Conservation (phyloP, 495 filamentous ascomycete genomes). For the Tricharina praecox region DNA sequence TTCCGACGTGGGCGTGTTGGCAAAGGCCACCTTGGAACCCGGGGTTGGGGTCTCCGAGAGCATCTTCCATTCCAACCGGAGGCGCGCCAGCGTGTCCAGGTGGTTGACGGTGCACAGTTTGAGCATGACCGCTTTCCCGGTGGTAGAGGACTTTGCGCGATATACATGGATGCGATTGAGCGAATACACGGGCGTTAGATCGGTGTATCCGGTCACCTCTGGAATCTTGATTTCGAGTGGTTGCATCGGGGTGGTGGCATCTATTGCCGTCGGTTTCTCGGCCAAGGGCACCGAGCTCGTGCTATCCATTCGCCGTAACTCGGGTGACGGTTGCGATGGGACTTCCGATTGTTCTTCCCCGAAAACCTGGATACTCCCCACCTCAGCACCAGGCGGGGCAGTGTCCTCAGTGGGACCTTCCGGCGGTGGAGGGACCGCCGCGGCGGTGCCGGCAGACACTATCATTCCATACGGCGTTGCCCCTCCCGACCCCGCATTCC, state of each 20-base stretch:
- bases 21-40: slow-evolving; percentile 3
- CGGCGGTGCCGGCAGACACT: not conserved
- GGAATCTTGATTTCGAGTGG: slow-evolving; percentile 12
- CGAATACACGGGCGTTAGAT: slow-evolving; percentile 20
- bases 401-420: not conserved
- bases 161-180: slow-evolving; percentile 27
- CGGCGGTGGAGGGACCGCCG: not conserved
- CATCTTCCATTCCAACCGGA: slow-evolving; percentile 26
- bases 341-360: too few species aligned
- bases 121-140: slow-evolving; percentile 22
- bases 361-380: slow-evolving; percentile 15
- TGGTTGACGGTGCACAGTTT: slow-evolving; percentile 26
- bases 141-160: slow-evolving; percentile 17
- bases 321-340: too few species aligned
- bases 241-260: slow-evolving; percentile 6
- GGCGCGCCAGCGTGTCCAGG: slow-evolving; percentile 25
- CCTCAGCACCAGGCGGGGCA: slow-evolving; percentile 8
- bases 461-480: slow-evolving; percentile 10
- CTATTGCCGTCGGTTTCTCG: not conserved
- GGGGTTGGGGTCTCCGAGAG: slow-evolving; percentile 15
- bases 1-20: not conserved
- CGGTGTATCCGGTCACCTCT: slow-evolving; percentile 18
- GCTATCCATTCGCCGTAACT: too few species aligned
- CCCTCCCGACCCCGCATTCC: slow-evolving; percentile 1
- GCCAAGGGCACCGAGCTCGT: too few species aligned